Percentiles rank a stretch among this genome's conserved stretches.
These are phyloP conservation scores for Capsicum rhomboideum DNA, from an alignment of 257 asterid genomes.

Conservation along the genomic window DNA sequence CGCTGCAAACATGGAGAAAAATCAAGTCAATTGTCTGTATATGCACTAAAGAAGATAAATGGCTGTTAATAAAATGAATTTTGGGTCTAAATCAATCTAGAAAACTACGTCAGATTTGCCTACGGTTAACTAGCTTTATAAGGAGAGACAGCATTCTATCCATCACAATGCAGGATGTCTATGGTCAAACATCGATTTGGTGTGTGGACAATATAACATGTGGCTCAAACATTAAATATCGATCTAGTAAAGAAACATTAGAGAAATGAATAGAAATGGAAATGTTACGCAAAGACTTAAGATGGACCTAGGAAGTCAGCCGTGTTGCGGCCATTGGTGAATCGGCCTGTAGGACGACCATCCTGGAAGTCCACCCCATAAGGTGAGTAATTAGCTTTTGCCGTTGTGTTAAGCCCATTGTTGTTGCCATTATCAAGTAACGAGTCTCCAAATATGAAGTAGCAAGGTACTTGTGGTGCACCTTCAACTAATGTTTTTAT, in stretches of 20 bases:
- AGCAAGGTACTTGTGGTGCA: constrained; percentile 14
- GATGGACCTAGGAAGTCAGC: constrained; percentile 14
- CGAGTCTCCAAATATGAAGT: constrained; percentile 15
- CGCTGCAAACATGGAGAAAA: constrained; percentile 4
- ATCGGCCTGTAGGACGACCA: constrained; percentile 6
- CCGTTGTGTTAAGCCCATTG: constrained; percentile 1
- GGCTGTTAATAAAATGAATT: not conserved
- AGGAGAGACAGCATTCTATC: not conserved
- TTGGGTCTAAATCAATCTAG: not conserved
- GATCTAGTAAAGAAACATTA: too few relatives aligned
- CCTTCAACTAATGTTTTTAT: not conserved
- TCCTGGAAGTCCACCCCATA: constrained; percentile 15
- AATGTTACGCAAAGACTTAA: too few relatives aligned
- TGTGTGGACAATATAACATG: not conserved
- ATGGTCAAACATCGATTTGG: too few relatives aligned
- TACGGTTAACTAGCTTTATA: not conserved
- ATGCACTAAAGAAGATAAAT: not conserved
- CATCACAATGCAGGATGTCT: not conserved
- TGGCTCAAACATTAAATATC: not conserved
- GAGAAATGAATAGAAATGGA: not conserved
- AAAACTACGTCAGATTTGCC: not conserved
- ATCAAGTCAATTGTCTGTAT: not conserved
- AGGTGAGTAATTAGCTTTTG: constrained; percentile 10
- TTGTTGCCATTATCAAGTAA: constrained; percentile 17
- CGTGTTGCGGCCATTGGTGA: constrained; percentile 8